These are phyloP conservation scores for Thelonectria olida DNA, from an alignment of 2,329 filamentous ascomycete species.

Conservation along the genomic window DNA sequence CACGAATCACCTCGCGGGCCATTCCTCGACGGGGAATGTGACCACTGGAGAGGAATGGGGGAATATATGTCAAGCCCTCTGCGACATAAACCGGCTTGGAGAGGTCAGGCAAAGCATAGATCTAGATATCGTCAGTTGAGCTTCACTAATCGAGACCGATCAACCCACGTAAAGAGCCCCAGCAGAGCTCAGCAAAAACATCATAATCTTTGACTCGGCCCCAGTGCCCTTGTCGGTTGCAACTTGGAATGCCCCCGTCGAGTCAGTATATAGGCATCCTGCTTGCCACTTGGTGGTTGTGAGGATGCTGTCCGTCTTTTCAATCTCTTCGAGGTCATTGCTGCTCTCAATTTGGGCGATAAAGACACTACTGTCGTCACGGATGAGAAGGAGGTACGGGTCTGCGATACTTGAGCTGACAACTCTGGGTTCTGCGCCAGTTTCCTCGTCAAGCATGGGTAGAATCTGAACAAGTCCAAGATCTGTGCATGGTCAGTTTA, in stretches of 20 bases:
- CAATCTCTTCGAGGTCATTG: constrained; percentile 86
- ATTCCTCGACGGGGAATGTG: constrained; percentile 75
- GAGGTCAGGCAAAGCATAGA: constrained; percentile 81
- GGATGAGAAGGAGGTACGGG: constrained; percentile 82
- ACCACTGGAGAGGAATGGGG: constrained; percentile 77
- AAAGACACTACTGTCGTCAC: constrained; percentile 84
- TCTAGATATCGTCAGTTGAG: constrained; percentile 53
- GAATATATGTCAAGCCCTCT: constrained; percentile 81
- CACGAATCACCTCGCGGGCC: constrained; percentile 76
- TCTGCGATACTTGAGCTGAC: constrained; percentile 86
- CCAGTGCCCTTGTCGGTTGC: constrained; percentile 51
- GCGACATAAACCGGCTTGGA: constrained; percentile 76
- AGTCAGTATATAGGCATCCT: constrained; percentile 84
- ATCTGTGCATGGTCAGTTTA: constrained; percentile 60
- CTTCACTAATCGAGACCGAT: background rate
- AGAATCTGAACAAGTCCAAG: constrained; percentile 90
- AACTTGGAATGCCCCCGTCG: constrained; percentile 62
- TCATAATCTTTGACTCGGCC: constrained; percentile 64
- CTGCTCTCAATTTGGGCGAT: constrained; percentile 80
- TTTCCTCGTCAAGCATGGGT: constrained; percentile 91
- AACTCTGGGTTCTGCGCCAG: constrained; percentile 80
- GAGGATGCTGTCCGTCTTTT: constrained; percentile 67
- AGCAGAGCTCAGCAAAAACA: constrained; percentile 81
- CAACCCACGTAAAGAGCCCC: constrained; percentile 77
- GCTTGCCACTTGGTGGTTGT: constrained; percentile 78